Evolutionary conservation across 768 basidiomycete species (phyloP), one percentile per base, ranked within the genome.

Genomic region (Phylloporus sp.): DNA sequence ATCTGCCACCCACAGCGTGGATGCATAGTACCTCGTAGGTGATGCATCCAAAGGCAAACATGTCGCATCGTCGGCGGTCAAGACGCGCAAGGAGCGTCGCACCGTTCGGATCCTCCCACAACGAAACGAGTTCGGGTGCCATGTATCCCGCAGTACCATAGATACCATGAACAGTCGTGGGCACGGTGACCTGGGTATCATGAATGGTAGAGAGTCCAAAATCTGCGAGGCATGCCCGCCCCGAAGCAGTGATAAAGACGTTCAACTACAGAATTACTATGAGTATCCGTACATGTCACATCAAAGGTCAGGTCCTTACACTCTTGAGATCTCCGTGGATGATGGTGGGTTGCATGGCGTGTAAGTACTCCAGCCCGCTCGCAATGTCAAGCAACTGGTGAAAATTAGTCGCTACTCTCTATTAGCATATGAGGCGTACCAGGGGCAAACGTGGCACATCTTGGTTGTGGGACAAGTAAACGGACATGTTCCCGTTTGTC

Each of bases 301-400:
- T 44, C 2, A 20, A 15, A 24, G n/a, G 23, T 16, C 29, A 20
- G 3, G 32, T 10, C 53, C 73, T 54, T 47, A 77, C 76, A 27
- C 70, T 70, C 58, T 75, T 76, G 20, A 76, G 52, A 47, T 77
- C 76, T 10, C 76, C 75, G 18, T 76, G 75, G 12, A 71, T 55
- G 15, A 77, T 67, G 1, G 76, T 74, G 23, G 72, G 73, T 28
- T 65, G 49, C 53, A 68, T 62, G 7, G 60, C 59, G 45, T 77
- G 76, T 20, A 76, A 59, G 49, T 74, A 75, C 32, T 62, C 60
- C 7, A 76, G 52, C 20, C 73, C 76, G 2, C 38, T 53, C 6
- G 73, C 74, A 16, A 72, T 56, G 32, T 74, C 73, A n/a, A 58
- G 53, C 20, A 76, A 50, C 76, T 76, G 36, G 13, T 9, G 2